phyloP scores from a whole-genome alignment of 2,329 filamentous ascomycete species.

The Apiospora phragmitis region DNA sequence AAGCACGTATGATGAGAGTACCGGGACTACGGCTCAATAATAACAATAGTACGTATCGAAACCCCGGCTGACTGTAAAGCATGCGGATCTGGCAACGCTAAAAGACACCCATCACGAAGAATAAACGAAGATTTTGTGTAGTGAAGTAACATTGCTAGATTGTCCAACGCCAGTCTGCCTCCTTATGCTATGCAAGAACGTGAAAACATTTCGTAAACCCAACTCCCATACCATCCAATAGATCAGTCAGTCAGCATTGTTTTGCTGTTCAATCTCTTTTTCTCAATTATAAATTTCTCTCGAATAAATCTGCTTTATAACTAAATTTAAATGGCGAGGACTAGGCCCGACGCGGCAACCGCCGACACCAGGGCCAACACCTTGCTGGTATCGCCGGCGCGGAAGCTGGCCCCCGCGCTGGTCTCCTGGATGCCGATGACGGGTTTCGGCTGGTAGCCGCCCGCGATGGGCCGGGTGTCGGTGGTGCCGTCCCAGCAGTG shows the following conservation, averaged over 20 bases:
- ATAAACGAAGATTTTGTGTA: not conserved
- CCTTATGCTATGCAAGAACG: not conserved
- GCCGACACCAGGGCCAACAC: not conserved
- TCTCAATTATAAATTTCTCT: not conserved
- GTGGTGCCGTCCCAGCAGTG: conserved; percentile 94
- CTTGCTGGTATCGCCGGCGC: not conserved
- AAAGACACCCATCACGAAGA: not conserved
- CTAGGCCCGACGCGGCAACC: not conserved
- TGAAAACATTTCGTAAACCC: not conserved
- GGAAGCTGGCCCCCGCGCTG: not conserved
- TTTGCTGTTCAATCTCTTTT: not conserved
- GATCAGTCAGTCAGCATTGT: not conserved
- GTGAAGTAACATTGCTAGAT: not conserved
- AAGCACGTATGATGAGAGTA: too few relatives aligned
- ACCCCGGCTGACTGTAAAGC: too few relatives aligned
- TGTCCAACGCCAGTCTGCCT: not conserved
- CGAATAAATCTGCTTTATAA: not conserved
- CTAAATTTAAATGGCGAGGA: not conserved
- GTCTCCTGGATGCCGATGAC: conserved; percentile 16
- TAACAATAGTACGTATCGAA: too few relatives aligned
- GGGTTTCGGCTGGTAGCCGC: conserved; percentile 41
- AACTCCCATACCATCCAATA: not conserved
- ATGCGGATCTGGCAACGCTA: too few relatives aligned
- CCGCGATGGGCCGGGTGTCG: conserved; percentile 27
- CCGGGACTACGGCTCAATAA: too few relatives aligned